Evolutionary conservation across 164 flowering plant genomes (phyloP).

Genomic region (Buxus sempervirens): DNA sequence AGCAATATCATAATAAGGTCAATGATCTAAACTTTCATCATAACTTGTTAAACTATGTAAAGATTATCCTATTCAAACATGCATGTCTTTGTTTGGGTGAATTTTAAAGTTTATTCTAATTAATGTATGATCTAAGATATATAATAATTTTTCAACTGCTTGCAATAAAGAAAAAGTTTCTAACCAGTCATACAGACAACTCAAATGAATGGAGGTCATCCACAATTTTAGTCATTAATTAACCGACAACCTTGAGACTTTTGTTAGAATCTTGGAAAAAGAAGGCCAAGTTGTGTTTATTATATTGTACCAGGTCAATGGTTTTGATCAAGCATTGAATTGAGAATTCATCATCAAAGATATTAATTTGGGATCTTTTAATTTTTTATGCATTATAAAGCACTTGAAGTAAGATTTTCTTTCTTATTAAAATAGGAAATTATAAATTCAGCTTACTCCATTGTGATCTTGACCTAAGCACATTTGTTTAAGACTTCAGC

Average conservation of each 20-base stretch:
- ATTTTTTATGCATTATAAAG: slow-evolving; percentile 5
- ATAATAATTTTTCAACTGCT: background rate
- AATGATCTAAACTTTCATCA: slow-evolving; percentile 11
- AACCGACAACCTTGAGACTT: slow-evolving; percentile 9
- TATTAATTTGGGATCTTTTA: background rate
- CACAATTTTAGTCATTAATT: background rate
- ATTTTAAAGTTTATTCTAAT: background rate
- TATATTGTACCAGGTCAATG: slow-evolving; percentile 21
- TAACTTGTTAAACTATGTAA: background rate
- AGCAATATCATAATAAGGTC: slow-evolving; percentile 6
- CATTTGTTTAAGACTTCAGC: background rate
- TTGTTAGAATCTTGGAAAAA: slow-evolving; percentile 13
- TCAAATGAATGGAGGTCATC: slow-evolving; percentile 7
- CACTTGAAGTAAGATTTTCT: slow-evolving; percentile 7
- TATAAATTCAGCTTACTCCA: background rate
- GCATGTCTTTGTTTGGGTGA: background rate
- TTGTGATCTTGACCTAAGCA: slow-evolving; percentile 1
- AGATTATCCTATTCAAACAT: background rate
- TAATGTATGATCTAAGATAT: background rate
- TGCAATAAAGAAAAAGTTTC: background rate
- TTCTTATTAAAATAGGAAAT: background rate
- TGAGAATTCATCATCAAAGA: slow-evolving; percentile 1
- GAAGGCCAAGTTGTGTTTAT: slow-evolving; percentile 11
- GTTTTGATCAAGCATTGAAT: slow-evolving; percentile 20
- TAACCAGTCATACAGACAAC: background rate